A percentile compares a stretch with the other conserved stretches of the same genome.
Conservation (phyloP, 495 filamentous ascomycete species). For the Penicillium canariense region DNA sequence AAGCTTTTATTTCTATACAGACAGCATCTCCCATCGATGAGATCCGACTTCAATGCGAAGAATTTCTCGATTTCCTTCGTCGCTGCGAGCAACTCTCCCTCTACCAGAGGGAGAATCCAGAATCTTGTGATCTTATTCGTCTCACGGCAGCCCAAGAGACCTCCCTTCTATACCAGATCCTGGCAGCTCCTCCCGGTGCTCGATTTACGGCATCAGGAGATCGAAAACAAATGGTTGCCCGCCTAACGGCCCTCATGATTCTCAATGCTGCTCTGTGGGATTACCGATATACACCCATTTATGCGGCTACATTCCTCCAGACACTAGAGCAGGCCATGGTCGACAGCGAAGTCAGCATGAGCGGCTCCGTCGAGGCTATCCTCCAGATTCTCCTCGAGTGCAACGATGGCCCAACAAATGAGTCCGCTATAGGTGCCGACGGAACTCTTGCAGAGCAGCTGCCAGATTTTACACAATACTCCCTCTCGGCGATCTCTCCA, state of each 20-base stretch:
- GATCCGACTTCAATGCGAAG: slow-evolving; percentile 34
- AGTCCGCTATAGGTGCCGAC: background rate
- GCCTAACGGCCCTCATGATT: slow-evolving; percentile 32
- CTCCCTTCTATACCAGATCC: slow-evolving; percentile 28
- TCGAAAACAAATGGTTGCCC: slow-evolving; percentile 39
- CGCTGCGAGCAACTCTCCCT: slow-evolving; percentile 37
- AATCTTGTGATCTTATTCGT: slow-evolving; percentile 18
- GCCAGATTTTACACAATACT: slow-evolving; percentile 37
- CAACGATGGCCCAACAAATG: slow-evolving; percentile 24
- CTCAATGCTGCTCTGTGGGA: slow-evolving; percentile 44
- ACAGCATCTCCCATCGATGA: slow-evolving; percentile 26
- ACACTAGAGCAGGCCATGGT: slow-evolving; percentile 29
- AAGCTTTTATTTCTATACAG: background rate
- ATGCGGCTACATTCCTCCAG: slow-evolving; percentile 31
- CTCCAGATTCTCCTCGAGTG: slow-evolving; percentile 41
- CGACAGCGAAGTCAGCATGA: slow-evolving; percentile 38
- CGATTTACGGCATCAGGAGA: slow-evolving; percentile 33
- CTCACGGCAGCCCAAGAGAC: slow-evolving; percentile 26
- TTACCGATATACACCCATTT: slow-evolving; percentile 30
- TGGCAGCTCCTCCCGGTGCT: slow-evolving; percentile 30
- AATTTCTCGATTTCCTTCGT: slow-evolving; percentile 38
- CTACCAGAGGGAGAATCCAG: slow-evolving; percentile 22
- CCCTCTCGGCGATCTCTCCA: slow-evolving; percentile 20
- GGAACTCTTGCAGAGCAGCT: background rate
- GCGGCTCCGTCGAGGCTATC: slow-evolving; percentile 37